phyloP scores from a whole-genome alignment of 139 green algal species.

The Dunaliella sp. region DNA sequence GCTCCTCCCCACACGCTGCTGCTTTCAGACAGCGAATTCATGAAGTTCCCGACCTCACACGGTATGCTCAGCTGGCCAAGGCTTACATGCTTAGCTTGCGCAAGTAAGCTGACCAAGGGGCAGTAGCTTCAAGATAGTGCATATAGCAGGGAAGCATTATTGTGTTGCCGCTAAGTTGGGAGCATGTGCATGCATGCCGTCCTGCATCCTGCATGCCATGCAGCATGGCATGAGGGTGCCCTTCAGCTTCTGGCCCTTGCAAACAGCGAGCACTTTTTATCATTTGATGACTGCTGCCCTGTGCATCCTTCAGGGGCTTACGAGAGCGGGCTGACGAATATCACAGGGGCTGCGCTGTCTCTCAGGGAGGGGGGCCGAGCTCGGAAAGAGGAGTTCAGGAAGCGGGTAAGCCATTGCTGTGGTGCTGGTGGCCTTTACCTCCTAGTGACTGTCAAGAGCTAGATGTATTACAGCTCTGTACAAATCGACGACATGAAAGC shows the following conservation, averaged over 20 bases:
- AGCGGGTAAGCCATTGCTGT: conserved; percentile 19
- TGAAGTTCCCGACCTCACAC: conserved; percentile 8
- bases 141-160: no score
- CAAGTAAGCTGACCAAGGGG: background rate
- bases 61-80: background rate
- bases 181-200: no score
- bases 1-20: conserved; percentile 76
- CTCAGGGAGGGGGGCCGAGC: conserved; percentile 32
- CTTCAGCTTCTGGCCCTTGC: no score
- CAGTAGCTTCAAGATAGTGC: background rate
- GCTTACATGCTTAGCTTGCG: background rate
- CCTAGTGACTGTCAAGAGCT: background rate
- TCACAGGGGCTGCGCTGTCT: conserved; percentile 34
- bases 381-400: conserved; percentile 25
- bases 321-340: conserved; percentile 10
- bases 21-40: conserved; percentile 57
- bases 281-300: background rate
- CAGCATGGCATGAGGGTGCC: no score
- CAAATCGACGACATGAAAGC: background rate
- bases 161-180: no score
- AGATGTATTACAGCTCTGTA: background rate
- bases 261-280: no score
- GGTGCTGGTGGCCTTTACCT: background rate
- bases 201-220: no score
- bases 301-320: background rate